Conservation (phyloP, 352 stramenopile genomes). For the Globisporangium spinosum region DNA sequence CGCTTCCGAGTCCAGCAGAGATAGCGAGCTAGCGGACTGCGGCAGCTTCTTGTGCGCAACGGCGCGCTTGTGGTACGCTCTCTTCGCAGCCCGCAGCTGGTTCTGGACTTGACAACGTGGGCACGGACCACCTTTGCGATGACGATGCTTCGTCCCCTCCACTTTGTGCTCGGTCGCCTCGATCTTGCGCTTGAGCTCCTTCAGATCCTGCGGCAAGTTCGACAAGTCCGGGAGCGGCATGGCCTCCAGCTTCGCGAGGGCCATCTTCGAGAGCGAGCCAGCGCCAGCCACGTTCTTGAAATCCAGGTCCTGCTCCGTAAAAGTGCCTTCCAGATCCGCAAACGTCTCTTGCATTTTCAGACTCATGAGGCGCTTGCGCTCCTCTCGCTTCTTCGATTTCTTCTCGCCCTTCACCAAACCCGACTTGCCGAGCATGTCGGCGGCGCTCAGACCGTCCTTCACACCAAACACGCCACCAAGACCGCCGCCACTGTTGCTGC, state of each 20-base stretch:
- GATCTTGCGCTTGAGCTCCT: conserved; percentile 83
- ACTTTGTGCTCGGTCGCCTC: conserved; percentile 82
- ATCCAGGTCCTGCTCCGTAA: conserved; percentile 64
- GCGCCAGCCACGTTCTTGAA: conserved; percentile 53
- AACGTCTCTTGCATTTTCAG: conserved; percentile 72
- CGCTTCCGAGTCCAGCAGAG: conserved; percentile 10
- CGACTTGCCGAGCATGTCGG: conserved; percentile 7
- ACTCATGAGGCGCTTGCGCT: conserved; percentile 58
- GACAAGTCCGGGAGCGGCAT: conserved; percentile 66
- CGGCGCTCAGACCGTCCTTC: conserved; percentile 21
- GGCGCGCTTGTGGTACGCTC: conserved; percentile 75
- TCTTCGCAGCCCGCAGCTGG: conserved; percentile 72
- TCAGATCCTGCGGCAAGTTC: conserved; percentile 74
- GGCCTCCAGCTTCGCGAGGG: conserved; percentile 64
- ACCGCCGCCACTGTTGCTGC: conserved; percentile 24
- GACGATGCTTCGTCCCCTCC: conserved; percentile 83
- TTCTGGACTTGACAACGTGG: conserved; percentile 83
- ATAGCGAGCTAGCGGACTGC: conserved; percentile 29
- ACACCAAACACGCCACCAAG: conserved; percentile 23
- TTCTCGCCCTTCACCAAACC: conserved; percentile 38
- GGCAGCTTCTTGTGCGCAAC: conserved; percentile 82
- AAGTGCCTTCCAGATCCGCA: conserved; percentile 56
- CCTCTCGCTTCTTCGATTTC: conserved; percentile 60
- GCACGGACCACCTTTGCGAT: conserved; percentile 79
- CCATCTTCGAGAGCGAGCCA: conserved; percentile 54